A percentile compares a stretch with the other conserved stretches of the same genome.
Evolutionary conservation across 495 filamentous ascomycete species (phyloP).

Genomic region (Aspergillus nidulans): DNA sequence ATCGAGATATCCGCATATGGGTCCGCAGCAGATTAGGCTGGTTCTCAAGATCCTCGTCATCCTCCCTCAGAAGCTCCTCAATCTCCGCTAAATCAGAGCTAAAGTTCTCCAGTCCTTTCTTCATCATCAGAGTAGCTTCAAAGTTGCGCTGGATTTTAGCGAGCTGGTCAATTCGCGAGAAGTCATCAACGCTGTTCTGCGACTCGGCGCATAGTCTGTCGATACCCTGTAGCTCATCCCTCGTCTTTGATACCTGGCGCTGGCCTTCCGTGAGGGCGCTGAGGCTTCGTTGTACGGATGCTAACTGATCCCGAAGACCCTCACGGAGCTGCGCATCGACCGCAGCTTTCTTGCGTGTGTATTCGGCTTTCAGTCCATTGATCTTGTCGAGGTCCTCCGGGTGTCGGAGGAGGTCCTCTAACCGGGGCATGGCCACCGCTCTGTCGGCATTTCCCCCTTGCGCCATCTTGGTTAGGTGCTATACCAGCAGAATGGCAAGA

Average conservation of each 20-base stretch:
- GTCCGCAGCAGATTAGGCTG: constrained; percentile 87
- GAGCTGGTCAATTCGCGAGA: constrained; percentile 91
- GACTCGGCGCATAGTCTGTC: constrained; percentile 95
- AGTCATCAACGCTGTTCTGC: constrained; percentile 93
- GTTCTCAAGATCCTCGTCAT: constrained; percentile 79
- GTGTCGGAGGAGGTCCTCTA: constrained; percentile 56
- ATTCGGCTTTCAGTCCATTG: constrained; percentile 80
- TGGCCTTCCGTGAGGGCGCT: constrained; percentile 79
- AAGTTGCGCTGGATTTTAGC: constrained; percentile 94
- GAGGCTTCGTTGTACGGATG: constrained; percentile 90
- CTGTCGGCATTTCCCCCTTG: constrained; percentile 33
- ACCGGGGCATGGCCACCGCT: constrained; percentile 41
- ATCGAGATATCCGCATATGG: constrained; percentile 85
- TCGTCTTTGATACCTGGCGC: constrained; percentile 79
- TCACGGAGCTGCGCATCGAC: constrained; percentile 85
- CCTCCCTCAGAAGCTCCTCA: constrained; percentile 68
- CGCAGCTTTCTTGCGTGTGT: constrained; percentile 86
- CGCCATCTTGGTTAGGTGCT: constrained; percentile 29
- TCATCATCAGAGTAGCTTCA: constrained; percentile 86
- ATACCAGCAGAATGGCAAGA: not conserved
- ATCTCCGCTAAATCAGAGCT: constrained; percentile 68
- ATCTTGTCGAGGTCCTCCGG: constrained; percentile 95
- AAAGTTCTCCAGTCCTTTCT: constrained; percentile 80
- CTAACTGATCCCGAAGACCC: constrained; percentile 83
- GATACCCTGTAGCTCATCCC: constrained; percentile 97